Evolutionary conservation across 352 stramenopile genomes (phyloP).

Genomic region (Globisporangium megalacanthum): DNA sequence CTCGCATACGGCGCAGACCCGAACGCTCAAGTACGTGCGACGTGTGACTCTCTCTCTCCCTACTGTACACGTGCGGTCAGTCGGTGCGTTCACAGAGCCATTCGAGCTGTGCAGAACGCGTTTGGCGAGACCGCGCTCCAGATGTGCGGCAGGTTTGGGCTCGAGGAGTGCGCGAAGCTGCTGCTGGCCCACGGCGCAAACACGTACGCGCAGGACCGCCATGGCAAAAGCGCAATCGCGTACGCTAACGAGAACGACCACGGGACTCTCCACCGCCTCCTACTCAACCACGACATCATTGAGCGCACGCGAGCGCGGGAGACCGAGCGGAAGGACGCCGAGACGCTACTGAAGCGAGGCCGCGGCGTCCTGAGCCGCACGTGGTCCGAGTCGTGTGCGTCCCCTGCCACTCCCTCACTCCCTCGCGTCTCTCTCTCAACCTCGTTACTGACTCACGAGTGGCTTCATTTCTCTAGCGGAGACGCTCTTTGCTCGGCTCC

Average conservation of each 20-base stretch:
- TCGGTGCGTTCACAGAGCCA: not conserved
- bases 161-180: constrained; percentile 48
- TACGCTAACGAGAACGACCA: constrained; percentile 33
- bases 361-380: constrained; percentile 36
- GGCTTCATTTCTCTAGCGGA: constrained; percentile 22
- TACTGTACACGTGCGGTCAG: not conserved
- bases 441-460: not conserved
- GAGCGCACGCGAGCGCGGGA: constrained; percentile 32
- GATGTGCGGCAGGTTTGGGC: constrained; percentile 40
- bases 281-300: constrained; percentile 42
- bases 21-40: constrained; percentile 40
- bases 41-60: not conserved
- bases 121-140: constrained; percentile 63
- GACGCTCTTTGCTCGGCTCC: constrained; percentile 33
- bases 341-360: constrained; percentile 27
- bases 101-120: constrained; percentile 31
- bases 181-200: constrained; percentile 41
- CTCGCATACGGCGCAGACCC: constrained; percentile 28
- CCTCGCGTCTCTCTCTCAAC: not conserved
- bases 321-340: constrained; percentile 16
- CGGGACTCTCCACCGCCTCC: constrained; percentile 26
- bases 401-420: not conserved
- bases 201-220: constrained; percentile 24
- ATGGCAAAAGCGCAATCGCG: constrained; percentile 30
- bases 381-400: constrained; percentile 52